A percentile compares a stretch with the other conserved stretches of the same genome.
These are phyloP conservation scores for Hura crepitans DNA, from an alignment of 441 rosid species.

Conservation along the genomic window DNA sequence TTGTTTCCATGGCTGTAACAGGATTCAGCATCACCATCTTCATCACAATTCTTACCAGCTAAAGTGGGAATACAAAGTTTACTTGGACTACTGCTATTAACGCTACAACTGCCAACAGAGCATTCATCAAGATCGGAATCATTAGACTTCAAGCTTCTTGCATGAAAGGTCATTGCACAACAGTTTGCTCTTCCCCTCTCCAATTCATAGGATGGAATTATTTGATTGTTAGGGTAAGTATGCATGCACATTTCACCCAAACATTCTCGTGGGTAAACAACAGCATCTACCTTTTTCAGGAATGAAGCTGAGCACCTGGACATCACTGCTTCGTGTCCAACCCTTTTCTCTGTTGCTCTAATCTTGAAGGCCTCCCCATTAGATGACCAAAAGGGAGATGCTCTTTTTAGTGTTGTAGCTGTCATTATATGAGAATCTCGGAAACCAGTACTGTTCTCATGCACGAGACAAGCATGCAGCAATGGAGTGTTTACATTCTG, in stretches of 20 bases:
- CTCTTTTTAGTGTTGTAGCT: constrained; percentile 41
- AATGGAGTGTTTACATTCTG: constrained; percentile 18
- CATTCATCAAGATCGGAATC: constrained; percentile 44
- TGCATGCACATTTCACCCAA: constrained; percentile 39
- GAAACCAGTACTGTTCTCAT: constrained; percentile 25
- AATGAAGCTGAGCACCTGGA: constrained; percentile 25
- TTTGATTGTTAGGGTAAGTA: constrained; percentile 33
- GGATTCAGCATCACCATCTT: constrained; percentile 66
- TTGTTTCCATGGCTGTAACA: constrained; percentile 31
- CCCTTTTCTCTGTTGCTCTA: constrained; percentile 31
- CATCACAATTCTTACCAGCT: constrained; percentile 31
- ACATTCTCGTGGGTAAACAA: constrained; percentile 42
- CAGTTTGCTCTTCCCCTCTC: constrained; percentile 33
- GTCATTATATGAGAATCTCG: constrained; percentile 37
- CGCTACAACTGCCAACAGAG: constrained; percentile 77
- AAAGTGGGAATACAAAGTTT: constrained; percentile 31
- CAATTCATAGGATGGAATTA: constrained; percentile 30
- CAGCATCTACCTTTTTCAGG: constrained; percentile 47
- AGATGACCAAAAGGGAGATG: constrained; percentile 31
- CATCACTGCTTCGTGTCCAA: constrained; percentile 19
- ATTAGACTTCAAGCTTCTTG: constrained; percentile 36
- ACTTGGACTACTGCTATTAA: constrained; percentile 32
- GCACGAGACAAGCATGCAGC: no score
- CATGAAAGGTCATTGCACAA: constrained; percentile 26
- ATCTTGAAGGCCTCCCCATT: constrained; percentile 37